Percentiles rank a stretch among this genome's conserved stretches.
phyloP scores from a whole-genome alignment of 768 basidiomycete genomes.

The Mycena vitilis region DNA sequence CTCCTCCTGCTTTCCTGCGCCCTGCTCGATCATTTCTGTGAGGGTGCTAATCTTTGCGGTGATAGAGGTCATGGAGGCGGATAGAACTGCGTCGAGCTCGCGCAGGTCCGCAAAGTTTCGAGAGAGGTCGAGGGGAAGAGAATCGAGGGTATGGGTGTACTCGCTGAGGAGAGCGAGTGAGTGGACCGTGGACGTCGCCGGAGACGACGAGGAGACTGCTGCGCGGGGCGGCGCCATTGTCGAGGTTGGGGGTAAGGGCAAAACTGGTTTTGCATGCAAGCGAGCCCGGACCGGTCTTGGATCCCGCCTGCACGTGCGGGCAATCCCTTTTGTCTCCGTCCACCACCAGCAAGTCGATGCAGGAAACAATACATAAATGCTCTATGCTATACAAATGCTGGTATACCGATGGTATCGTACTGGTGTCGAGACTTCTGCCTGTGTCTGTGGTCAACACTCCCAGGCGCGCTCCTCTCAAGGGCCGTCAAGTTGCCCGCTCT shows the following conservation, averaged over 20 bases:
- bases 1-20: conserved; percentile 69
- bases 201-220: conserved; percentile 40
- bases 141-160: conserved; percentile 92
- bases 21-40: conserved; percentile 79
- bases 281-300: neutral
- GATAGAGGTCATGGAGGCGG: conserved; percentile 85
- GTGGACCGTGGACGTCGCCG: conserved; percentile 59
- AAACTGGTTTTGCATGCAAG: conserved; percentile 8
- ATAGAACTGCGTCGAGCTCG: conserved; percentile 98
- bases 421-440: conserved; percentile 12
- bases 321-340: neutral
- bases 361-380: conserved; percentile 29
- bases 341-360: conserved; percentile 22
- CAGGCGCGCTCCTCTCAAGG: conserved; percentile 16
- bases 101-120: conserved; percentile 95
- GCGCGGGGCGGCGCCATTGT: conserved; percentile 53
- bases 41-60: conserved; percentile 83
- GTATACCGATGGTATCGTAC: conserved; percentile 25
- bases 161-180: conserved; percentile 80
- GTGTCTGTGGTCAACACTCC: conserved; percentile 25
- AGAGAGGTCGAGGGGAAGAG: conserved; percentile 93
- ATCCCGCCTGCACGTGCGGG: conserved; percentile 8
- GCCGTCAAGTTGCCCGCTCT: conserved; percentile 17
- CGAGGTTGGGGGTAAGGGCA: conserved; percentile 5
- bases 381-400: conserved; percentile 27